Evolutionary conservation across 192 early-diverging fungal species (phyloP), one percentile per base, ranked within the genome.

Genomic region (Coemansia sp.): DNA sequence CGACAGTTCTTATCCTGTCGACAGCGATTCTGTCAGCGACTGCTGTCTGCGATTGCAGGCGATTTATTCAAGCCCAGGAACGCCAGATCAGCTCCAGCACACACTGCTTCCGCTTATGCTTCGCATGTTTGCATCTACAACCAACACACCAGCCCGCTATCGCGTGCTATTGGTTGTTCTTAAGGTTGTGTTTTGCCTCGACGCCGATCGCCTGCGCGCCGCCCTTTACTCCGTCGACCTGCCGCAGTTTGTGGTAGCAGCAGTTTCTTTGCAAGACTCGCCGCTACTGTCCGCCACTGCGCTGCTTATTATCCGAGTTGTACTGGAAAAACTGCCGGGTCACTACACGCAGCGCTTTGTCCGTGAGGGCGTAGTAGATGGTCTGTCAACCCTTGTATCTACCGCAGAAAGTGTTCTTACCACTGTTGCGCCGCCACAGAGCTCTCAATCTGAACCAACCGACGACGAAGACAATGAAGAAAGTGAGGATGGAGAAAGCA

Each of bases 331-430:
- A 60, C 75, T 90, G 12, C 88, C 89, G 0, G 67, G 73, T 2
- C 18, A 68, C 5, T 92, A 87, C 66, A 59, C 63, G 9, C 65
- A 58, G 7, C 80, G 81, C 56, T 89, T 96, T 70, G 72, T 83
- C 36, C 76, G 91, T 20, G 94, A 95, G 56, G 94, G 94, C 3
- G 86, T 92, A 4, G 62, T 84, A 2, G 80, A 84, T 56, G 85
- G 87, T 46, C 74, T 94, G 46, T 67, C 64, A 4, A 74, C 82
- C 57, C 54, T 89, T 10, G 64, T 61, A 4, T 61, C 55, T 20
- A 31, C 5, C 4, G 56, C 61, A 14, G 58, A 54, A 4, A 25
- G 12, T 5, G 4, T 54, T 3, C 42, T 60, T 20, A 8, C 47
- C 17, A 3, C n/a, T 48, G 47, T 18, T 20, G 47, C 17, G 47